phyloP scores from a whole-genome alignment of 345 rosid species.

The Melaleuca alternifolia region DNA sequence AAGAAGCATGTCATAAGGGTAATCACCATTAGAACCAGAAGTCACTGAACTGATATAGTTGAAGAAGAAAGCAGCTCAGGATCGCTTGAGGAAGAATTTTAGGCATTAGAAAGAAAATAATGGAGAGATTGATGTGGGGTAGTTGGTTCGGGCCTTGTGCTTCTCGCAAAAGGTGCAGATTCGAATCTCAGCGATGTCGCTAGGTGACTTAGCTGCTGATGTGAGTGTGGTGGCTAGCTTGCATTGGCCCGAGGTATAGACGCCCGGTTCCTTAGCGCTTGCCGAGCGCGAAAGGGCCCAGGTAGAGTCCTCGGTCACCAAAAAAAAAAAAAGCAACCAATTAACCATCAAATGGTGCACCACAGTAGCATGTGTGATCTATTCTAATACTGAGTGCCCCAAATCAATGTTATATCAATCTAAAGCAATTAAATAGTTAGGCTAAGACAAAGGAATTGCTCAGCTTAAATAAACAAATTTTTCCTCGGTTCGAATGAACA shows the following conservation, averaged over 20 bases:
- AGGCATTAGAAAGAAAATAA: not conserved
- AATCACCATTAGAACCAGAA: not conserved
- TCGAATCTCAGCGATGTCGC: too few relatives aligned
- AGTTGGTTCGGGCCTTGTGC: too few relatives aligned
- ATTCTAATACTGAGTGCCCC: fast-evolving
- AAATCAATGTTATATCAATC: too few relatives aligned
- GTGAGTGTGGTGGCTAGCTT: too few relatives aligned
- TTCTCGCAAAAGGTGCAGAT: too few relatives aligned
- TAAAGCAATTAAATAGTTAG: not conserved
- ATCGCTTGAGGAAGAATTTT: not conserved
- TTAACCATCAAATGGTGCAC: fast-evolving
- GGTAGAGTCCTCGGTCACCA: too few relatives aligned
- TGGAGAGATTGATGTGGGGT: not conserved
- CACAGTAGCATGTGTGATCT: not conserved
- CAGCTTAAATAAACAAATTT: too few relatives aligned
- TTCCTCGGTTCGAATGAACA: too few relatives aligned
- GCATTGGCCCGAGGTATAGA: too few relatives aligned
- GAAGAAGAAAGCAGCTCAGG: not conserved
- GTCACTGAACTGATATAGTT: not conserved
- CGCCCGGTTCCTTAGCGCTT: too few relatives aligned
- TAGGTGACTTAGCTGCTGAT: too few relatives aligned
- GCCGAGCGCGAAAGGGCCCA: too few relatives aligned
- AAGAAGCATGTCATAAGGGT: not conserved
- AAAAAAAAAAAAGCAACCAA: not conserved
- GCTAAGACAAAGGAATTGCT: not conserved